A percentile compares a stretch with the other conserved stretches of the same genome.
These are phyloP conservation scores for Penicillium palitans DNA, from an alignment of 2,329 filamentous ascomycete species.

Conservation along the genomic window DNA sequence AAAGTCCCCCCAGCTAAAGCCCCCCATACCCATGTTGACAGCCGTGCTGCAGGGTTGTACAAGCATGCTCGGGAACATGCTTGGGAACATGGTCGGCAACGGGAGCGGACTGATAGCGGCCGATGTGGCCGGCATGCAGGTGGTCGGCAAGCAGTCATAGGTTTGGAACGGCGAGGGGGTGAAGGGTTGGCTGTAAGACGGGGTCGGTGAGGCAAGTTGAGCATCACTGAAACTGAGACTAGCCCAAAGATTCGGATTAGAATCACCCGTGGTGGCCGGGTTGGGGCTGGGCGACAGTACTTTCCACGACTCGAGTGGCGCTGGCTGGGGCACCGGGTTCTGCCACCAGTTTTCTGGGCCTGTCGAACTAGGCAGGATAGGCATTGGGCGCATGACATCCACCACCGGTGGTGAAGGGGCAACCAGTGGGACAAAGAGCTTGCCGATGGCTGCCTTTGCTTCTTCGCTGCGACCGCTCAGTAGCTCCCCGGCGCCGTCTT, in stretches of 20 bases:
- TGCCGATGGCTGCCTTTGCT: constrained; percentile 82
- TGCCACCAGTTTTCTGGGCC: constrained; percentile 77
- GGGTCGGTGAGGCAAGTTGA: constrained; percentile 74
- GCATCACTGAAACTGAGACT: constrained; percentile 72
- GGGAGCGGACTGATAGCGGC: constrained; percentile 75
- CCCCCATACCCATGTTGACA: constrained; percentile 70
- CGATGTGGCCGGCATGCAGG: constrained; percentile 69
- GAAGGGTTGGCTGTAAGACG: constrained; percentile 76
- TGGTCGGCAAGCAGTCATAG: constrained; percentile 78
- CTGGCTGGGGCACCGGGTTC: constrained; percentile 66
- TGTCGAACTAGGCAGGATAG: constrained; percentile 80
- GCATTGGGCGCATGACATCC: constrained; percentile 82
- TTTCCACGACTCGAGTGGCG: constrained; percentile 83
- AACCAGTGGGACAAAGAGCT: constrained; percentile 79
- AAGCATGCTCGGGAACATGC: constrained; percentile 63
- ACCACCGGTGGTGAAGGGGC: constrained; percentile 84
- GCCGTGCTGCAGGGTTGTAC: constrained; percentile 79
- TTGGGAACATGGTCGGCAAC: constrained; percentile 74
- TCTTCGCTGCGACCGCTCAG: constrained; percentile 89
- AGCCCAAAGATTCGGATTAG: constrained; percentile 73
- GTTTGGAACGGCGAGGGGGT: constrained; percentile 65
- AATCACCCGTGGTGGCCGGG: constrained; percentile 69
- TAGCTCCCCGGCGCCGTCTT: constrained; percentile 92
- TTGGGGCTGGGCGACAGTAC: constrained; percentile 86
- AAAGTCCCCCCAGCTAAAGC: constrained; percentile 79